A percentile compares a stretch with the other conserved stretches of the same genome.
Conservation (phyloP, 2,329 filamentous ascomycete species). For the Cladosporium cucumerinum region DNA sequence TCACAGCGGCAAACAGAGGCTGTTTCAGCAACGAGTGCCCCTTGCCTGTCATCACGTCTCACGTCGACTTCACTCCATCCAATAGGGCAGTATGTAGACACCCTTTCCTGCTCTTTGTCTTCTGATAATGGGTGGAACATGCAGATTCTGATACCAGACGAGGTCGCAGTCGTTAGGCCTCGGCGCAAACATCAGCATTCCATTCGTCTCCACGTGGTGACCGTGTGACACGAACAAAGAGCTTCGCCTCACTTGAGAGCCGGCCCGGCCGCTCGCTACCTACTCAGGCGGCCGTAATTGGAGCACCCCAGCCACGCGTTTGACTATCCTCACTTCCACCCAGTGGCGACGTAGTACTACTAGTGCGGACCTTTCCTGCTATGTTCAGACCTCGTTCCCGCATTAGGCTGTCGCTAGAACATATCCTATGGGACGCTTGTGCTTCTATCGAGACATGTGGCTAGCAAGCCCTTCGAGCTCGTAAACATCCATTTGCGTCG, state of each 20-base stretch:
- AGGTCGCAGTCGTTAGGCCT: not conserved
- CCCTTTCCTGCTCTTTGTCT: not conserved
- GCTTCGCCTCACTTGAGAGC: conserved; percentile 2
- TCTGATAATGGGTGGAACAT: not conserved
- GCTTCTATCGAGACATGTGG: not conserved
- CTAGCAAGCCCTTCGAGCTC: conserved; percentile 1
- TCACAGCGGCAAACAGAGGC: not conserved
- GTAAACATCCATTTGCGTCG: conserved; percentile 3
- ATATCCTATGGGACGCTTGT: conserved; percentile 1
- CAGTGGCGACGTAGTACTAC: not conserved
- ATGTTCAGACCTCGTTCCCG: conserved; percentile 8
- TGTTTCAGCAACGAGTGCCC: not conserved
- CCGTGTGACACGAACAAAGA: conserved; percentile 14
- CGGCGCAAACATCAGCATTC: conserved; percentile 9
- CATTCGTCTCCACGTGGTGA: conserved; percentile 5
- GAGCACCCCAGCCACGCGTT: not conserved
- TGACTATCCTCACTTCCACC: not conserved
- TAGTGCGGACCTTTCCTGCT: conserved; percentile 1
- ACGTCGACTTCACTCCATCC: conserved; percentile 12
- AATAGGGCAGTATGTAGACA: not conserved
- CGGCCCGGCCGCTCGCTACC: conserved; percentile 1
- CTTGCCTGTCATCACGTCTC: conserved; percentile 6
- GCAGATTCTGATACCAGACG: conserved; percentile 10
- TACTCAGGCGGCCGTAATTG: not conserved
- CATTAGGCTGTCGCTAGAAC: not conserved